A percentile compares a stretch with the other conserved stretches of the same genome.
Conservation (phyloP, 23 red algal species). For the Agarophyton chilense region DNA sequence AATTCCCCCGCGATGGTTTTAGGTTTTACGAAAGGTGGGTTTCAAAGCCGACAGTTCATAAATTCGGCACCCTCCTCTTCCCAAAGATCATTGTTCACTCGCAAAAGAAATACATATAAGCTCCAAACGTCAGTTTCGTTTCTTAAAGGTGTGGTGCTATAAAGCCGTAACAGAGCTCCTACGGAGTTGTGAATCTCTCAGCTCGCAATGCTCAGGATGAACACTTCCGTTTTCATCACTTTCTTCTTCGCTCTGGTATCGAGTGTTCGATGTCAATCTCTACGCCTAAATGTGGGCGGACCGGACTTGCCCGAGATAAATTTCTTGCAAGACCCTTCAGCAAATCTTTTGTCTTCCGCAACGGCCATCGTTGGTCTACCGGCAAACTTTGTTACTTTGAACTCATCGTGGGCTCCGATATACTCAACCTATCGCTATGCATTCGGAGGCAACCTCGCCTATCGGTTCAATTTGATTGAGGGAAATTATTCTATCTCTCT, state of each 20-base stretch:
- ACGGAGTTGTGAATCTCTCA: not conserved
- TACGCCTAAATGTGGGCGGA: not conserved
- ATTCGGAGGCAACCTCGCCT: conserved; percentile 34
- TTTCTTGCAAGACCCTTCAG: not conserved
- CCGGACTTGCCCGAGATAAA: not conserved
- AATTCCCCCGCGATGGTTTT: no score
- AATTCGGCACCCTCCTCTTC: no score
- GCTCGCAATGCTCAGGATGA: not conserved
- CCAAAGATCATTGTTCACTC: no score
- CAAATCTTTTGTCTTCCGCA: not conserved
- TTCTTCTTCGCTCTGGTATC: not conserved
- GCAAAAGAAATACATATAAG: no score
- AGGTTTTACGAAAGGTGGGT: no score
- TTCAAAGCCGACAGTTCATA: no score
- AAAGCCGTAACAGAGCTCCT: no score
- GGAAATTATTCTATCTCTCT: conserved; percentile 40
- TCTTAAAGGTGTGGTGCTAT: no score
- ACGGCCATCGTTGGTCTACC: not conserved
- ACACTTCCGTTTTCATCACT: no score
- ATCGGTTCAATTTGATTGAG: conserved; percentile 29
- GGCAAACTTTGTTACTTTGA: not conserved
- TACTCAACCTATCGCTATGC: conserved; percentile 53
- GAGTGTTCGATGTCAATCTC: not conserved
- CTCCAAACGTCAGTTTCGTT: no score
- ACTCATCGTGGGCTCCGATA: conserved; percentile 33